phyloP scores from a whole-genome alignment of 768 basidiomycete genomes.

The Jaapia argillacea region DNA sequence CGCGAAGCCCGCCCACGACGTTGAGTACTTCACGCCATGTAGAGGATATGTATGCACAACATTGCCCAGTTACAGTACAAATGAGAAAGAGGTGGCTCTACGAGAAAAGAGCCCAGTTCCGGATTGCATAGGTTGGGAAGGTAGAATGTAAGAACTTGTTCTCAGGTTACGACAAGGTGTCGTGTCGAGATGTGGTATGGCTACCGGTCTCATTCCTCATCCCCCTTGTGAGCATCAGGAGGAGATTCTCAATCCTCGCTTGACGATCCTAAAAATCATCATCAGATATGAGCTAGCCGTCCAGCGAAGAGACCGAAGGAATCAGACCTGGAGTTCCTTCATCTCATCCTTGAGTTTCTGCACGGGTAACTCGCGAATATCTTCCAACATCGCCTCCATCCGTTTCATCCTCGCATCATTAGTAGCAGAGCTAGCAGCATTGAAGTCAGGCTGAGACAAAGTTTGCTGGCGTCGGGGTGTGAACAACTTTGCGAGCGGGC shows the following conservation, averaged over 20 bases:
- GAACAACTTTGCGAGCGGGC: constrained; percentile 44
- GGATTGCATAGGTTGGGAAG: too few relatives aligned
- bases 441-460: background rate
- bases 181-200: too few relatives aligned
- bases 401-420: constrained; percentile 38
- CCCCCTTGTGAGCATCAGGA: constrained; percentile 15
- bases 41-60: too few relatives aligned
- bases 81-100: too few relatives aligned
- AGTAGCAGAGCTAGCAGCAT: constrained; percentile 15
- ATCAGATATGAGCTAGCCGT: background rate
- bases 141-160: too few relatives aligned
- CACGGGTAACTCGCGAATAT: constrained; percentile 54
- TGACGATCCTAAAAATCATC: constrained; percentile 12
- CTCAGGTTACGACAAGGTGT: too few relatives aligned
- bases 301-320: background rate
- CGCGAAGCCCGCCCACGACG: too few relatives aligned
- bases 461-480: constrained; percentile 6
- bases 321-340: constrained; percentile 64
- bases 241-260: constrained; percentile 17
- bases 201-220: constrained; percentile 8
- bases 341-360: constrained; percentile 66
- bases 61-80: too few relatives aligned
- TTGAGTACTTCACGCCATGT: too few relatives aligned
- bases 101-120: too few relatives aligned
- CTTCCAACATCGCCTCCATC: constrained; percentile 55